Conservation (phyloP, 345 rosid genomes). For the Eucalyptus erythrocorys region DNA sequence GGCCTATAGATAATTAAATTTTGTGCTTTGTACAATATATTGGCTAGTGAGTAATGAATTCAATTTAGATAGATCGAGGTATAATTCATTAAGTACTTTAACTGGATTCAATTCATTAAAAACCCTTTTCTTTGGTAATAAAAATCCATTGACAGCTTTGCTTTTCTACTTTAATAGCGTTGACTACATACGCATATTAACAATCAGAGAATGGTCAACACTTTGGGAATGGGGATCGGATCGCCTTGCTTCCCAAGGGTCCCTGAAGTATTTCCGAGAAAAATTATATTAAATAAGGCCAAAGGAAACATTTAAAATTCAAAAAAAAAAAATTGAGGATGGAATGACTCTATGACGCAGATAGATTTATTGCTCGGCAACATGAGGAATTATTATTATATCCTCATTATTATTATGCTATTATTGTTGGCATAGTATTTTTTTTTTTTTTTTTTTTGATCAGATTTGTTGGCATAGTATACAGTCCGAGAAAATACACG, state of each 20-base stretch:
- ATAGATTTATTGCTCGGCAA: background rate
- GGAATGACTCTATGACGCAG: background rate
- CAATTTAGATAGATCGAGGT: accelerated
- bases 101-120: background rate
- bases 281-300: background rate
- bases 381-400: background rate
- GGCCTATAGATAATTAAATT: too few species aligned
- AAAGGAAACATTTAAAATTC: background rate
- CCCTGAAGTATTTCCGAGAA: background rate
- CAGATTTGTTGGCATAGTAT: accelerated
- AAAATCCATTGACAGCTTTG: background rate
- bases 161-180: background rate
- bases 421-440: too few species aligned
- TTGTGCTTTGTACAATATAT: background rate
- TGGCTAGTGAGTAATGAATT: background rate
- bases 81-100: background rate
- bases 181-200: background rate
- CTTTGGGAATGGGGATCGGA: background rate
- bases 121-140: background rate
- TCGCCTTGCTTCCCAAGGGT: background rate
- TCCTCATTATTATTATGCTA: background rate
- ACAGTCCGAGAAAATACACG: background rate
- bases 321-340: background rate
- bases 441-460: too few species aligned
- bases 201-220: background rate